Base-by-base conservation (phyloP, 1,284 basidiomycete genomes). In the Leccinum griseonigrum region DNA sequence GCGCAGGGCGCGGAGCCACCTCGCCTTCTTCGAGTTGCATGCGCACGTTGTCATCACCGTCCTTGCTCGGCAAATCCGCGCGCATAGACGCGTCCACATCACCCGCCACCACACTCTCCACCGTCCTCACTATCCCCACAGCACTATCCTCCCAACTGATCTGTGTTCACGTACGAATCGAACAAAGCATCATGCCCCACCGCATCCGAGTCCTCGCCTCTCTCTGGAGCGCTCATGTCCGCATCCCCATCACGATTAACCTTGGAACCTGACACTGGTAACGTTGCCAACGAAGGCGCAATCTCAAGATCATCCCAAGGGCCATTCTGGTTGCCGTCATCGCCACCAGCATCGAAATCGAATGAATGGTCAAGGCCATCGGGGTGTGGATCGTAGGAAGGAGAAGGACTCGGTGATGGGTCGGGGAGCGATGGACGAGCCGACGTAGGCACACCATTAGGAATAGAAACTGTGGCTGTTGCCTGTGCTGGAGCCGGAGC, bases 161-260 rank as follows among this genome's bases (percentile, higher is more conserved):
- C 69, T 61, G 73, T 60, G 38, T 75, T 67, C 54, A 75, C 38
- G 48, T 64, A 74, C 50, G 73, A 71, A 46, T 71, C 60, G 7
- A 71, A 67, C 36, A 74, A 34, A 18, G 56, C 34, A 13, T 69
- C 70, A 2, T 55, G 22, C 5, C n/a, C 68, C 8, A 26, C 16
- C n/a, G 3, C 26, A n/a, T 61, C 67, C 16, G n/a, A n/a, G n/a
- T n/a, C 22, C 22, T 64, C 70, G 16, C 3, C 26, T 2, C 48
- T 46, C 9, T 57, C 63, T 4, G 57, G 59, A 6, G 40, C 55
- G n/a, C 22, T 52, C 51, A 48, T 7, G 32, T 11, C 36, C 28
- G 50, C 40, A 43, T 52, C 51, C 13, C 34, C 34, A 16, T 34
- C 4, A 22, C 22, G 22, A 28, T 26, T 29, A 53, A 11, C 29